A percentile compares a stretch with the other conserved stretches of the same genome.
These are phyloP conservation scores for Fusarium devonianum DNA, from an alignment of 2,329 filamentous ascomycete genomes.

Conservation along the genomic window DNA sequence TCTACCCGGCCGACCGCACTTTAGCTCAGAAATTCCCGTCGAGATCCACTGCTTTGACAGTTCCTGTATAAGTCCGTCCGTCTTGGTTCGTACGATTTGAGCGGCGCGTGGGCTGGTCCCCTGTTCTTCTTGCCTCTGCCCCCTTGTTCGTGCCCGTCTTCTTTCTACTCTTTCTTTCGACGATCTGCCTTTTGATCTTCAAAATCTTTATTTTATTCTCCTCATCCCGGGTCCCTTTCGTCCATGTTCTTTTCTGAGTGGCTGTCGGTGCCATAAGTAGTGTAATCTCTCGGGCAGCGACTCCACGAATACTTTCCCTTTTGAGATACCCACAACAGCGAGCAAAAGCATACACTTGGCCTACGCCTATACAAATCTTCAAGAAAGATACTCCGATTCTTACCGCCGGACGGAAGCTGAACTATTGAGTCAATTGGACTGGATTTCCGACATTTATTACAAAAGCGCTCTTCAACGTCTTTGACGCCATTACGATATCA, in stretches of 20 bases:
- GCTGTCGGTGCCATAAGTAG: no score
- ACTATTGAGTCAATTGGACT: slow-evolving; percentile 6
- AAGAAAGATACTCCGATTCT: slow-evolving; percentile 13
- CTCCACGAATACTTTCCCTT: slow-evolving; percentile 4
- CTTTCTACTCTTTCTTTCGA: slow-evolving; percentile 17
- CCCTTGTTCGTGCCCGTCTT: slow-evolving; percentile 16
- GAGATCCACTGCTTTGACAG: not conserved
- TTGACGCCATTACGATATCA: slow-evolving; percentile 11
- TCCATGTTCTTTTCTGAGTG: slow-evolving; percentile 9
- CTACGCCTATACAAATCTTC: slow-evolving; percentile 6
- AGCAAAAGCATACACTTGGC: slow-evolving; percentile 3
- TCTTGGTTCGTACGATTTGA: slow-evolving; percentile 41
- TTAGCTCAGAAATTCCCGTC: no score
- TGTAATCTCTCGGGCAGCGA: slow-evolving; percentile 13
- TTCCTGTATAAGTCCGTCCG: slow-evolving; percentile 23
- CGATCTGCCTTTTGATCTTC: slow-evolving; percentile 31
- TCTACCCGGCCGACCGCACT: not conserved
- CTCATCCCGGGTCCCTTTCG: slow-evolving; percentile 1
- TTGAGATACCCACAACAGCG: slow-evolving; percentile 19
- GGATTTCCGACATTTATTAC: slow-evolving; percentile 5
- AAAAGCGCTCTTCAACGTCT: slow-evolving; percentile 5
- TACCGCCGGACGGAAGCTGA: slow-evolving; percentile 30
- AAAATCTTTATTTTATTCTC: slow-evolving; percentile 19
- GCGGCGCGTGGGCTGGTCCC: slow-evolving; percentile 41
- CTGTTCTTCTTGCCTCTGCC: slow-evolving; percentile 19